Base-by-base conservation (phyloP, 331 rosid species). In the Pyrus hybrid region DNA sequence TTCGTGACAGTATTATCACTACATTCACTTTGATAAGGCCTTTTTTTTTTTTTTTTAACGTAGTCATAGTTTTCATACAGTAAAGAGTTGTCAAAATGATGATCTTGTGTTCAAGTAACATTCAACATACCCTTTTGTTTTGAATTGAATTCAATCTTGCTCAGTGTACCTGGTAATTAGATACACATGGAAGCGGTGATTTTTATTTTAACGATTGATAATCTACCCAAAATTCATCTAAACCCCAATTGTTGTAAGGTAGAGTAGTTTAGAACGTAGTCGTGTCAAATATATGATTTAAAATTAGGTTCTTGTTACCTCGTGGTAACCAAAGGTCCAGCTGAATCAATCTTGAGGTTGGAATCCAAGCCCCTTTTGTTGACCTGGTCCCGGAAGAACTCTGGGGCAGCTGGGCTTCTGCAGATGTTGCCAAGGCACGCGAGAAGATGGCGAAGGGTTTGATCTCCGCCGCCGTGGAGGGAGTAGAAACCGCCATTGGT, bases 331-430 rank as follows among this genome's bases (percentile, higher is more conserved):
- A 72, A 94, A 90, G 79, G 96, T 71, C 97, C 99, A 49, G 96
- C 92, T 45, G 97, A 92, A 77, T 94, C 97, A 70, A 89, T 87
- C 37, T 23, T 77, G 84, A 92, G 85, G 33, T 84, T 81, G 53
- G 91, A 88, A 77, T 85, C 82, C 45, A 90, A 72, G 72, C 82
- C 93, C 77, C 81, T 90, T 81, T 86, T 87, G 57, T 77, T 84
- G 60, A 94, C 96, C 81, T 90, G 83, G 79, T 94, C 84, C 22
- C 84, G 84, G 85, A 94, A 94, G 71, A 94, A 96, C 5, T 97
- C 99, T 84, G 92, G 97, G 4, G 92, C 97, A 65, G 97, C 92
- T 16, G 96, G 97, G 91, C 97, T 94, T 68, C 99, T 83, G 78
- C 97, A 92, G 25, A 94, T 90, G 85, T 94, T 94, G 72, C 99